Conservation (phyloP, 768 basidiomycete genomes). For the button mushroom (Agaricus bisporus) region DNA sequence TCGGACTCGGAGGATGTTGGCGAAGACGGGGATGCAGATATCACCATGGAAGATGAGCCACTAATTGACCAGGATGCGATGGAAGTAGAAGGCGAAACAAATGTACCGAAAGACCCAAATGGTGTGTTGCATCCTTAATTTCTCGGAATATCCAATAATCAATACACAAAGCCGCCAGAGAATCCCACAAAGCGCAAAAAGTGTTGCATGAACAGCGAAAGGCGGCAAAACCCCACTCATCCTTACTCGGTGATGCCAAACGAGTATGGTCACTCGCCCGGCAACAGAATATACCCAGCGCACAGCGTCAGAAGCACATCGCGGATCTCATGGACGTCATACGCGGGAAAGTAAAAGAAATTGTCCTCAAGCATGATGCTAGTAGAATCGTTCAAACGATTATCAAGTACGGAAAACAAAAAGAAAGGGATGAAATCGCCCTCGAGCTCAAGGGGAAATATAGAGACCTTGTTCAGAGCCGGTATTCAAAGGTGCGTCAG, state of each 20-base stretch:
- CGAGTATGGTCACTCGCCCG: conserved; percentile 71
- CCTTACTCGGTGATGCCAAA: conserved; percentile 66
- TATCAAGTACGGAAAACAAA: conserved; percentile 74
- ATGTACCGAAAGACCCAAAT: conserved; percentile 47
- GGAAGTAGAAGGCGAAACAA: conserved; percentile 19
- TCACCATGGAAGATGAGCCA: conserved; percentile 22
- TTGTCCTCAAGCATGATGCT: conserved; percentile 89
- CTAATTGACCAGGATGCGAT: conserved; percentile 24
- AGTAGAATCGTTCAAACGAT: conserved; percentile 79
- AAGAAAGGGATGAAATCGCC: conserved; percentile 77
- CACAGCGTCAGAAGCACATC: conserved; percentile 73
- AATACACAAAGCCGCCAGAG: conserved; percentile 43
- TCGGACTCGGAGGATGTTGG: conserved; percentile 30
- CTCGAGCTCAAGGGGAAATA: conserved; percentile 78
- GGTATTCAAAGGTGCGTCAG: conserved; percentile 82
- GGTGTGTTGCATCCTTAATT: conserved; percentile 31
- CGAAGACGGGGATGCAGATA: conserved; percentile 28
- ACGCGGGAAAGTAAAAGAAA: conserved; percentile 77
- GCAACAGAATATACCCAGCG: conserved; percentile 60
- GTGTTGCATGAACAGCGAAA: conserved; percentile 60
- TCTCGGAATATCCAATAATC: conserved; percentile 1
- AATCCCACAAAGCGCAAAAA: conserved; percentile 70
- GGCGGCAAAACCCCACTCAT: conserved; percentile 73
- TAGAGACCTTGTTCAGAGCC: conserved; percentile 72
- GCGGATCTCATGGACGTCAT: conserved; percentile 69